These are phyloP conservation scores for Coemansia sp. DNA, from an alignment of 192 early-diverging fungal species.

Conservation along the genomic window DNA sequence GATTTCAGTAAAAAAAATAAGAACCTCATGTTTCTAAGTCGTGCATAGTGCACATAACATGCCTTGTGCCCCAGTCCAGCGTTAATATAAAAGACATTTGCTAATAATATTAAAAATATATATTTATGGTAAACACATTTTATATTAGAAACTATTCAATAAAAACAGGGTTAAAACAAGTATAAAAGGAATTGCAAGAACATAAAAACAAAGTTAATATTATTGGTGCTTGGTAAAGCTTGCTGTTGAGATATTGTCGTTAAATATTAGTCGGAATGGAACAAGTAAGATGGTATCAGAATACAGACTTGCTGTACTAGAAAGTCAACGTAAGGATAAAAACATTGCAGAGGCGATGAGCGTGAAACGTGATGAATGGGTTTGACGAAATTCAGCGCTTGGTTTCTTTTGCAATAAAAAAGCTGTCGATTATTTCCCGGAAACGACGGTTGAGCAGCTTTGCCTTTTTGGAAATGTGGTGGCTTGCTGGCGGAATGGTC, in stretches of 20 bases:
- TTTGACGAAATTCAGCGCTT: neutral
- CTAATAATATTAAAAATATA: too few species aligned
- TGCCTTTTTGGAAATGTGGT: conserved; percentile 18
- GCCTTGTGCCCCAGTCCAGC: neutral
- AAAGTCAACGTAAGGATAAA: neutral
- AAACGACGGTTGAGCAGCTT: conserved; percentile 24
- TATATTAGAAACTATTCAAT: conserved; percentile 6
- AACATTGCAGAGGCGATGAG: too few species aligned
- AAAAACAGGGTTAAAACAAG: conserved; percentile 4
- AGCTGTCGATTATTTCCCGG: conserved; percentile 28
- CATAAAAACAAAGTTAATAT: neutral
- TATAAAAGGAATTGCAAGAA: neutral
- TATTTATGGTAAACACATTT: neutral
- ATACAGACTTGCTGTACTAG: neutral
- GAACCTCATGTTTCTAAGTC: too few species aligned
- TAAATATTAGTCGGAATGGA: neutral
- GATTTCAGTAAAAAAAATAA: too few species aligned
- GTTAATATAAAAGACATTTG: neutral
- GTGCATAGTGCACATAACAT: too few species aligned
- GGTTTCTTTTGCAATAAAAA: conserved; percentile 27
- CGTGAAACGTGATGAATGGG: too few species aligned
- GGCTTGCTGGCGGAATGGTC: conserved; percentile 16
- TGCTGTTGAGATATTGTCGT: neutral
- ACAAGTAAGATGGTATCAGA: neutral
- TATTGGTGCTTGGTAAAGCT: neutral